Evolutionary conservation across 148 eudicot genomes (phyloP).

Genomic region (Camellia sinensis): DNA sequence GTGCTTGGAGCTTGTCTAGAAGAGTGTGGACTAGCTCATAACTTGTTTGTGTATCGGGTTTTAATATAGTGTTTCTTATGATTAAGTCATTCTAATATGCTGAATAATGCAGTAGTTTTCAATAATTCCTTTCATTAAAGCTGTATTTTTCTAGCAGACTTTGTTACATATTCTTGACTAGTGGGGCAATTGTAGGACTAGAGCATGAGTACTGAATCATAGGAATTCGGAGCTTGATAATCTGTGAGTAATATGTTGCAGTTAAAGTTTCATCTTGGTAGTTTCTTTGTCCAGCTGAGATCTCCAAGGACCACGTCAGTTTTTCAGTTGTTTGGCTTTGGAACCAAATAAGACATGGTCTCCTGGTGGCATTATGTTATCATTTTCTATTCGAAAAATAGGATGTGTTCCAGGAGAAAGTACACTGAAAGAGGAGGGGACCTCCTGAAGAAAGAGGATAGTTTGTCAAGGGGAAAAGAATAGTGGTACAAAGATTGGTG

Average conservation of each 20-base stretch:
- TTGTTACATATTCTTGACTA: background rate
- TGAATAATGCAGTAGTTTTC: background rate
- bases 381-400: background rate
- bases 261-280: background rate
- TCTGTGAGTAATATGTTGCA: background rate
- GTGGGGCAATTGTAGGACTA: background rate
- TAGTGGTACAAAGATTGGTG: no score
- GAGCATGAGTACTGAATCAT: background rate
- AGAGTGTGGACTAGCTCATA: background rate
- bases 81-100: background rate
- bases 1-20: constrained; percentile 5
- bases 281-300: constrained; percentile 7
- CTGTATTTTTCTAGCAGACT: background rate
- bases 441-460: background rate
- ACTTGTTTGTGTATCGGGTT: background rate
- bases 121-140: background rate
- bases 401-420: background rate
- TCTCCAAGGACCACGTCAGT: background rate
- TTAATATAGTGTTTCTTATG: background rate
- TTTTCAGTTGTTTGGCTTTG: background rate
- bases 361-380: background rate
- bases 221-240: background rate
- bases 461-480: no score
- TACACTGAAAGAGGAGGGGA: background rate
- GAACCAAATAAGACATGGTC: background rate